Conservation (phyloP, 1,139 yeast genomes). For the Suhomyces chickasaworum region DNA sequence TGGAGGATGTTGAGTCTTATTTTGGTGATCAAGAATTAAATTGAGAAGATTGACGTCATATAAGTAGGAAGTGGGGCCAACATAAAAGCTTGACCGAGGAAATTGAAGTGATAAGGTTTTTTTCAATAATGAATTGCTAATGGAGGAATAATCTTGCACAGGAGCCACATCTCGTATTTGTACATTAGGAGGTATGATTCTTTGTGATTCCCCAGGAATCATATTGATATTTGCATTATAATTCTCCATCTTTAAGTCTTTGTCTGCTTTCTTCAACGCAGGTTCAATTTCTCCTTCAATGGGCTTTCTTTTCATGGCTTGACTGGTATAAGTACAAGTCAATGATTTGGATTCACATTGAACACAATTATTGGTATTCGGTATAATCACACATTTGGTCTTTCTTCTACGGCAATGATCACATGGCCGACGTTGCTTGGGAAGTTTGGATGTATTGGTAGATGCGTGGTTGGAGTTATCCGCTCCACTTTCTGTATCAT, state of each 20-base stretch:
- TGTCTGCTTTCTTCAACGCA: constrained; percentile 19
- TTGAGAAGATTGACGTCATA: constrained; percentile 63
- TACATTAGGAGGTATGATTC: constrained; percentile 50
- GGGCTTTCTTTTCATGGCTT: constrained; percentile 36
- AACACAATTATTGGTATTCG: constrained; percentile 60
- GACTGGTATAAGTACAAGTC: constrained; percentile 56
- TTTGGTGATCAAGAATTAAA: constrained; percentile 49
- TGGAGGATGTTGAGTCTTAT: constrained; percentile 16
- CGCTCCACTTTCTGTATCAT: not conserved
- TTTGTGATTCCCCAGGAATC: constrained; percentile 11
- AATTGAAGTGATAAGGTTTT: constrained; percentile 57
- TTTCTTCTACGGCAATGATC: constrained; percentile 70
- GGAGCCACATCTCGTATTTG: constrained; percentile 57
- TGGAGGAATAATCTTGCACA: constrained; percentile 55
- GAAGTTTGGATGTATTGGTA: constrained; percentile 14
- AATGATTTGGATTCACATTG: constrained; percentile 70
- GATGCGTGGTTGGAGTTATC: constrained; percentile 6
- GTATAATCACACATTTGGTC: constrained; percentile 63
- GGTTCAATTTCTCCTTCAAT: constrained; percentile 24
- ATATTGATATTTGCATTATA: constrained; percentile 9
- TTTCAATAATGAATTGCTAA: constrained; percentile 49
- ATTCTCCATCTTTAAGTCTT: constrained; percentile 5
- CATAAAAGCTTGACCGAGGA: constrained; percentile 74
- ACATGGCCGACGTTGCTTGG: constrained; percentile 53
- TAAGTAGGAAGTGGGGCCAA: constrained; percentile 69